Evolutionary conservation across 768 basidiomycete genomes (phyloP), one percentile per base, ranked within the genome.

Genomic region (Leccinum incarnatum): DNA sequence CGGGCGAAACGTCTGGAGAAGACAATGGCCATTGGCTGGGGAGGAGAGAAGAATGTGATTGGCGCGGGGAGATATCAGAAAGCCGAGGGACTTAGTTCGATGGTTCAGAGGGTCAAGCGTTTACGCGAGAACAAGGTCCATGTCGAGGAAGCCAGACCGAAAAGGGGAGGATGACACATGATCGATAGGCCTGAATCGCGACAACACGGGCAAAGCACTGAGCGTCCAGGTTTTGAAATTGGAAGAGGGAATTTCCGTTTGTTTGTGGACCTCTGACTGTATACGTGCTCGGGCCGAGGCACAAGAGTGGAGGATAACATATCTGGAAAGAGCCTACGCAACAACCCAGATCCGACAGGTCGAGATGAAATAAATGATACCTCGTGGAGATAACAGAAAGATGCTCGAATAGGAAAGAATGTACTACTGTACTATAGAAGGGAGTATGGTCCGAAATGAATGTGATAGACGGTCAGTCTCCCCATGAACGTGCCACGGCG

Each of bases 401-500:
- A 65, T 66, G 54, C 65, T 62, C 50, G 59, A 67, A 71, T 62
- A 57, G 59, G 65, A 58, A 54, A 40, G 60, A 50, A 49, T 36
- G 62, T 62, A 42, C 61, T 65, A 63, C 9, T 42, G 40, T 42
- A 42, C 40, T 42, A 42, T 61, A 65, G 21, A 65, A 49, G 63
- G 62, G 55, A 51, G 61, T 51, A 56, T 48, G 58, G 67, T 64
- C 66, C 72, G 71, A 66, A 69, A 69, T 69, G 73, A 74, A 64
- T 23, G 73, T 62, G 72, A 65, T 60, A 42, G 55, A 62, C 17
- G 58, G 52, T 73, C 56, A 74, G 65, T 74, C 72, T 11, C 61
- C 72, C 72, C 72, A 73, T 29, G 72, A 73, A 52, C 72, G 68
- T 65, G 72, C 72, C 46, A 73, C 72, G 21, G 73, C 68, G 37